Percentiles rank a stretch among this genome's conserved stretches.
These are phyloP conservation scores for Amoeboaphelidium protococcarum DNA, from an alignment of 371 early-diverging fungal genomes.

Conservation along the genomic window DNA sequence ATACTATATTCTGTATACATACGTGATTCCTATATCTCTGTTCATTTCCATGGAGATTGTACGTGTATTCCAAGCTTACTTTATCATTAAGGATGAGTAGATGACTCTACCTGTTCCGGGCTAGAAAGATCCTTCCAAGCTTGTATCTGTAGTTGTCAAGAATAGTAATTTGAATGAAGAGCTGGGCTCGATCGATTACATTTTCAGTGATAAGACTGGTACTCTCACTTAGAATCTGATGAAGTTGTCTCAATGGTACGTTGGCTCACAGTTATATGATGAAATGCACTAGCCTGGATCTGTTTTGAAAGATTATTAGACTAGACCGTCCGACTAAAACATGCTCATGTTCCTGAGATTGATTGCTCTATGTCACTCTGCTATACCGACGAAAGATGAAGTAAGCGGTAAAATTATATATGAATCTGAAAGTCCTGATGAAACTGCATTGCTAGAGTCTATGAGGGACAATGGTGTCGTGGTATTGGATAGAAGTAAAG, in stretches of 20 bases:
- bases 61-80: constrained; percentile 19
- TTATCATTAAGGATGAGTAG: constrained; percentile 6
- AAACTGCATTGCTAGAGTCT: constrained; percentile 17
- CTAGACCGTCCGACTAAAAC: background rate
- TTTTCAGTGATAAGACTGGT: constrained; percentile 25
- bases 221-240: constrained; percentile 23
- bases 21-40: constrained; percentile 35
- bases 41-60: constrained; percentile 37
- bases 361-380: background rate
- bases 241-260: constrained; percentile 9
- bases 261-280: background rate
- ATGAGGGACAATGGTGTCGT: constrained; percentile 7
- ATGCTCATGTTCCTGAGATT: background rate
- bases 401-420: constrained; percentile 7
- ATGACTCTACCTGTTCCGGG: too few relatives aligned
- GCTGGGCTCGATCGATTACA: constrained; percentile 21
- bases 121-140: too few relatives aligned
- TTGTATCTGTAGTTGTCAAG: too few relatives aligned
- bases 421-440: constrained; percentile 19
- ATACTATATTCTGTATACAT: constrained; percentile 16
- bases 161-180: too few relatives aligned
- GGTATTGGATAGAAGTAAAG: constrained; percentile 1
- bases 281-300: background rate
- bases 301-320: background rate
- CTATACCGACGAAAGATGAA: too few relatives aligned